Conservation (phyloP, 257 asterid species). For the Solanum pimpinellifolium region DNA sequence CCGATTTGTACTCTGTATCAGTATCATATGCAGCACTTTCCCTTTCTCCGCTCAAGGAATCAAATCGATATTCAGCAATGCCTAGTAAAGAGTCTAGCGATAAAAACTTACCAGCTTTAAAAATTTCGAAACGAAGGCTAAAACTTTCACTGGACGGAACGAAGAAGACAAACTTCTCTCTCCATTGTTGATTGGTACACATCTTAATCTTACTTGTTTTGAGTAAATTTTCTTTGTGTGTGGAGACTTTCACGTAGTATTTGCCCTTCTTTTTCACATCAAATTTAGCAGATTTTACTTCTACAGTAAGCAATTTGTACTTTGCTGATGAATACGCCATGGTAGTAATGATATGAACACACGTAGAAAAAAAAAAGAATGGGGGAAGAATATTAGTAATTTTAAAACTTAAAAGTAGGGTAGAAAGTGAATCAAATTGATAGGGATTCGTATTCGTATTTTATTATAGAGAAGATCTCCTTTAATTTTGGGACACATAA, state of each 20-base stretch:
- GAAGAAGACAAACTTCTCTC: neutral
- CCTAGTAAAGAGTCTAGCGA: neutral
- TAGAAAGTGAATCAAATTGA: neutral
- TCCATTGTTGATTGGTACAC: neutral
- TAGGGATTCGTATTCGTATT: neutral
- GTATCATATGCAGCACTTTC: neutral
- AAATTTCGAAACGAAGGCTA: neutral
- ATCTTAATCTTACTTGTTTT: neutral
- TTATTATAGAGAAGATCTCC: neutral
- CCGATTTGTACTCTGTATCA: neutral
- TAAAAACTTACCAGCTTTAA: neutral
- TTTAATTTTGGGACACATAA: neutral
- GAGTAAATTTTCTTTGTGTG: neutral
- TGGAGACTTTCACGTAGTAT: neutral
- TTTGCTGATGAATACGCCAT: neutral
- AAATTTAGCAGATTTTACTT: neutral
- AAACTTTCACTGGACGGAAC: neutral
- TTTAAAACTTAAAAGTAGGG: neutral
- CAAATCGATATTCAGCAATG: neutral
- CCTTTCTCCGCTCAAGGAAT: neutral
- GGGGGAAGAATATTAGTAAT: neutral
- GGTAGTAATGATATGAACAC: neutral
- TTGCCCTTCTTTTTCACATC: neutral
- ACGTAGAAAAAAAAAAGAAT: neutral
- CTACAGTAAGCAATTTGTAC: neutral